These are phyloP conservation scores for Arthroderma uncinatum DNA, from an alignment of 2,329 filamentous ascomycete species.

Conservation along the genomic window DNA sequence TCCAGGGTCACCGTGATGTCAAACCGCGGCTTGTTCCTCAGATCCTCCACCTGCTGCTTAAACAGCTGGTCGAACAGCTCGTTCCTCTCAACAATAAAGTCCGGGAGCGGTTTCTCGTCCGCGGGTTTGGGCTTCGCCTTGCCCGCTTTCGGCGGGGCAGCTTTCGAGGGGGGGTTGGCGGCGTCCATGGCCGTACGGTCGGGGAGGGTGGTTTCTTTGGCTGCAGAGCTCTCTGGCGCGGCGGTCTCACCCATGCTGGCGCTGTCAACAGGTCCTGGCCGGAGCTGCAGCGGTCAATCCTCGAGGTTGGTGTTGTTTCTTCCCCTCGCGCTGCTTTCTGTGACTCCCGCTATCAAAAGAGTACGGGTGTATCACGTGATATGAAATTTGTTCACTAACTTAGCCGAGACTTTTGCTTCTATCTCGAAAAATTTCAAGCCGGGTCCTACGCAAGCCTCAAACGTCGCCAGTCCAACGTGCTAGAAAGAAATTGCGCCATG, in stretches of 20 bases:
- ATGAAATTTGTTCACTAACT: slow-evolving; percentile 9
- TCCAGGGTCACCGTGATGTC: slow-evolving; percentile 41
- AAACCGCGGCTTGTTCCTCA: slow-evolving; percentile 42
- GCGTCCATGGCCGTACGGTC: slow-evolving; percentile 25
- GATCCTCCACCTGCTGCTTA: slow-evolving; percentile 67
- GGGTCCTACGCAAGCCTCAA: background rate
- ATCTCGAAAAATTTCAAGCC: background rate
- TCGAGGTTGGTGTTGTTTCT: background rate
- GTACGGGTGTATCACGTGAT: slow-evolving; percentile 17
- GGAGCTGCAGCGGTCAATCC: background rate
- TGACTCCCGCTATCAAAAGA: background rate
- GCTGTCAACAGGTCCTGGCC: background rate
- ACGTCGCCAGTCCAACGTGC: slow-evolving; percentile 1
- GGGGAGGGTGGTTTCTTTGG: slow-evolving; percentile 20
- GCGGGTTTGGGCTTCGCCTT: slow-evolving; percentile 17
- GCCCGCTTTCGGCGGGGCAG: slow-evolving; percentile 24
- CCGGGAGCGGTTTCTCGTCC: slow-evolving; percentile 43
- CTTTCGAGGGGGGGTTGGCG: slow-evolving; percentile 17
- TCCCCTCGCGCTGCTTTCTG: background rate
- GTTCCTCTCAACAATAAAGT: slow-evolving; percentile 73
- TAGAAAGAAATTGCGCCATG: slow-evolving; percentile 37
- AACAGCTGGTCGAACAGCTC: slow-evolving; percentile 82
- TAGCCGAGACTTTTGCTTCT: slow-evolving; percentile 11
- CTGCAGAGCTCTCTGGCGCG: slow-evolving; percentile 6
- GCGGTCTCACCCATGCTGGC: background rate